Evolutionary conservation across 306 rosid genomes (phyloP), one percentile per base, ranked within the genome.

Genomic region (Hippophae tibetana): DNA sequence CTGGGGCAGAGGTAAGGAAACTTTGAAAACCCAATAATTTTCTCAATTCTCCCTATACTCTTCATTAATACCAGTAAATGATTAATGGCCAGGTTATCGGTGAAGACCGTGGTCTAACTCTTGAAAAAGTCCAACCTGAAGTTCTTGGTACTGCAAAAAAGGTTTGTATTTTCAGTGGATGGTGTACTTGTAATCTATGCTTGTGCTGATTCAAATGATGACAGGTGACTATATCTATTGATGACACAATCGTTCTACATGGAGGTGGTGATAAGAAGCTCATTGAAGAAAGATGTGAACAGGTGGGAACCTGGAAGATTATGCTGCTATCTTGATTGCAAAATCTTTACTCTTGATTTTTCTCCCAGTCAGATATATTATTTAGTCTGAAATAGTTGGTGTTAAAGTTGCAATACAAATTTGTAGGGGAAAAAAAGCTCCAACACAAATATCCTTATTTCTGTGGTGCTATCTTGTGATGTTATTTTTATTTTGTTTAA

Each of bases 261-360:
- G 98, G 98, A n/a, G 93, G 93, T 11, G 98, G 98, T 57, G 89
- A 92, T 70, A 92, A 87, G 93, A 92, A 85, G 67, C 76, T 78
- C 65, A 76, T 92, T 67, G 95, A 85, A 81, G 98, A 85, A 66
- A 85, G 98, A 82, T 87, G 98, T 52, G 87, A 80, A 45, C 75
- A 87, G 93, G 98, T 92, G 73, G 40, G 57, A 11, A 9, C 14
- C 5, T 11, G 54, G 45, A 43, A 25, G 38, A 47, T 64, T 44
- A 42, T 26, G 54, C 53, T n/a, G 43, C 26, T 60, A 42, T 55
- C 50, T 18, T 10, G 9, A 43, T 59, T 62, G n/a, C 26, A 3
- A 31, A 31, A 31, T 31, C 6, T 52, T n/a, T 18, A 5, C 53
- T 58, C 9, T 14, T 46, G 23, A 55, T 55, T 56, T 10, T 43